Percentiles rank a stretch among this genome's conserved stretches.
Evolutionary conservation across 1,284 basidiomycete genomes (phyloP).

Genomic region (Rhodotorula sp.): DNA sequence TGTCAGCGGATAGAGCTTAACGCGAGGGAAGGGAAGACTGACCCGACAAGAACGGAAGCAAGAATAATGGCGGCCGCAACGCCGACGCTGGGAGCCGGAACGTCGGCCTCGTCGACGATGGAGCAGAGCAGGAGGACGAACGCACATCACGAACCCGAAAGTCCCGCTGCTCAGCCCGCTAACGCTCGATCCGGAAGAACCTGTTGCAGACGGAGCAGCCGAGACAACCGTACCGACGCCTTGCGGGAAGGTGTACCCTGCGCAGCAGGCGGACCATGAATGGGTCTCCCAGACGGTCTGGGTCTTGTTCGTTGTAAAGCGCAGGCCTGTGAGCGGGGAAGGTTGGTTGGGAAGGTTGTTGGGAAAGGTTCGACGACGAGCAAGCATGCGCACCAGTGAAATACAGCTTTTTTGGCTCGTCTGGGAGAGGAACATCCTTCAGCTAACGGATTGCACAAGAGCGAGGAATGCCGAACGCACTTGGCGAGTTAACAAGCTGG

Average conservation of each 20-base stretch:
- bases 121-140: no score
- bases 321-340: not conserved
- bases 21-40: not conserved
- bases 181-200: not conserved
- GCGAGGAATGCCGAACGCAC: not conserved
- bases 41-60: constrained; percentile 1
- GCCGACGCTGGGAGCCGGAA: not conserved
- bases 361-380: no score
- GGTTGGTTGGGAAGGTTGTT: not conserved
- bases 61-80: not conserved
- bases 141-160: not conserved
- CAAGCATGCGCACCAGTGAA: constrained; percentile 12
- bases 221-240: constrained; percentile 11
- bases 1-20: not conserved
- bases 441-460: not conserved
- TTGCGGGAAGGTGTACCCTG: not conserved
- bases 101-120: not conserved
- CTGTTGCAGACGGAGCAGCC: not conserved
- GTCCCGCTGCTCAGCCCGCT: not conserved
- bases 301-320: constrained; percentile 17
- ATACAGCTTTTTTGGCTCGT: constrained; percentile 12
- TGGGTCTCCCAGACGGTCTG: constrained; percentile 11
- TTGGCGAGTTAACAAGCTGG: constrained; percentile 10
- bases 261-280: constrained; percentile 15
- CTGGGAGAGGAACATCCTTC: not conserved